Conservation (phyloP, 345 rosid species). For the Bretschneidera sinensis region DNA sequence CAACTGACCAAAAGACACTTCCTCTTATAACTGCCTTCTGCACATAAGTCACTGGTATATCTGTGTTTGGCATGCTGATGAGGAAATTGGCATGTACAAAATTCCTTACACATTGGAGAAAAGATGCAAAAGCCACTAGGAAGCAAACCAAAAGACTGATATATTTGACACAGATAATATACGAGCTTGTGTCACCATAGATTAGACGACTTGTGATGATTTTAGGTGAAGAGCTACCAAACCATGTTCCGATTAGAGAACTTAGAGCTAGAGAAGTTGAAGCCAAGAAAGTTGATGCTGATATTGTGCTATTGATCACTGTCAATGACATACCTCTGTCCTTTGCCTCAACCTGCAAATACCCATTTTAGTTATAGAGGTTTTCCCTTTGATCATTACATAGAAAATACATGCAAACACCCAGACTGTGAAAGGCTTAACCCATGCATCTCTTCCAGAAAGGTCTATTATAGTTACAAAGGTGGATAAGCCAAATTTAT, state of each 20-base stretch:
- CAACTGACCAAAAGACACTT: conserved; percentile 22
- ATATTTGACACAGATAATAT: conserved; percentile 21
- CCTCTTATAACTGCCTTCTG: conserved; percentile 24
- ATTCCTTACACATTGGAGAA: conserved; percentile 25
- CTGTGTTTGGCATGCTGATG: conserved; percentile 25
- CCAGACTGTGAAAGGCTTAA: background rate
- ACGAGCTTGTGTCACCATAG: conserved; percentile 23
- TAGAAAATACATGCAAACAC: no score
- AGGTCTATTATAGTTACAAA: no score
- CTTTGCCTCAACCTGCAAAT: conserved; percentile 23
- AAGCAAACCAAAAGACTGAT: conserved; percentile 30
- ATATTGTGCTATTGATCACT: conserved; percentile 22
- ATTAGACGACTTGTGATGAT: conserved; percentile 17
- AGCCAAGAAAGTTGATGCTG: conserved; percentile 30
- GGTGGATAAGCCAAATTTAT: no score
- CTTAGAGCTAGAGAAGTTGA: conserved; percentile 24
- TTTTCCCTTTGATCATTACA: background rate
- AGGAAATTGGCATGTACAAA: conserved; percentile 28
- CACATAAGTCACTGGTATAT: conserved; percentile 18
- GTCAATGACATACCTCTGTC: conserved; percentile 21
- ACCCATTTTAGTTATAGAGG: background rate
- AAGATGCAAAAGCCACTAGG: conserved; percentile 27
- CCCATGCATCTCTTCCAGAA: no score
- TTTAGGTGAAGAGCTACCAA: conserved; percentile 12
- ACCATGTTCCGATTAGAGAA: conserved; percentile 32